phyloP scores from a whole-genome alignment of 805 yeast species.

The Phaffomyces antillensis region DNA sequence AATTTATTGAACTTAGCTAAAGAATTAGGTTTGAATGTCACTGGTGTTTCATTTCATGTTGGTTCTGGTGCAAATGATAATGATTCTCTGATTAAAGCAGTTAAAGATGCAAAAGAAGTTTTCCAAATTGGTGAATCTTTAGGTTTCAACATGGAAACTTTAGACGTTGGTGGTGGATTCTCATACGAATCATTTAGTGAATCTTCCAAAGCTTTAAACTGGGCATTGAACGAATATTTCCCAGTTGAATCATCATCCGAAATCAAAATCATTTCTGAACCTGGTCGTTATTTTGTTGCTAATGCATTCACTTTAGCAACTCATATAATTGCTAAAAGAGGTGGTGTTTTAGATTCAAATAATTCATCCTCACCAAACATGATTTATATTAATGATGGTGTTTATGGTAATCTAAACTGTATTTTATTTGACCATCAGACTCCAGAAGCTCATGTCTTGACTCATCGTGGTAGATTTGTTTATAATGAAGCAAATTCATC shows the following conservation, averaged over 20 bases:
- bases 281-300: conserved; percentile 87
- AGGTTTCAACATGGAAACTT: conserved; percentile 43
- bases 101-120: conserved; percentile 58
- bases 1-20: conserved; percentile 55
- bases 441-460: conserved; percentile 63
- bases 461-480: conserved; percentile 42
- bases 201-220: conserved; percentile 50
- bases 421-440: conserved; percentile 86
- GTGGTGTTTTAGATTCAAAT: conserved; percentile 25
- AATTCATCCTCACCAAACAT: conserved; percentile 38
- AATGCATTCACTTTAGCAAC: conserved; percentile 79
- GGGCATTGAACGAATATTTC: conserved; percentile 52
- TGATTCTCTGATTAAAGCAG: conserved; percentile 59
- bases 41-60: conserved; percentile 91
- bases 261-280: conserved; percentile 75
- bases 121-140: conserved; percentile 50
- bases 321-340: conserved; percentile 80
- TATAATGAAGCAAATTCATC: conserved; percentile 23
- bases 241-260: conserved; percentile 31
- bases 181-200: conserved; percentile 52
- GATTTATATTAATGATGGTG: conserved; percentile 91
- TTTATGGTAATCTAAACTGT: conserved; percentile 93
- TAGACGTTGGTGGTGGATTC: conserved; percentile 96
- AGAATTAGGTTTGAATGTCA: conserved; percentile 53
- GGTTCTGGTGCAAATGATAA: conserved; percentile 89